These are phyloP conservation scores for Arthroderma uncinatum DNA, from an alignment of 2,329 filamentous ascomycete species.

Conservation along the genomic window DNA sequence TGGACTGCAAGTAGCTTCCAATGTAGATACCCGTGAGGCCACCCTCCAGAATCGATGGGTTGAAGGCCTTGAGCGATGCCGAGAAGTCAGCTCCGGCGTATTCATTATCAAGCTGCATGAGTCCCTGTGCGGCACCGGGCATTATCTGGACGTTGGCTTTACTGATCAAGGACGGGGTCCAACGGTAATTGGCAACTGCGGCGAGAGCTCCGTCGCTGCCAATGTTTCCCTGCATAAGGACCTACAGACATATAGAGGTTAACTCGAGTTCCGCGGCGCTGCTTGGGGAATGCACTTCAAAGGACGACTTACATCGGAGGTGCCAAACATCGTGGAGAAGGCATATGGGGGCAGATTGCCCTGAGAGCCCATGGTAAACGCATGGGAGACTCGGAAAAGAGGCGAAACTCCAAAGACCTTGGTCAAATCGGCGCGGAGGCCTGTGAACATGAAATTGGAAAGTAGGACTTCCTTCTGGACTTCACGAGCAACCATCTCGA, in stretches of 20 bases:
- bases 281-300: background rate
- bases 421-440: slow-evolving; percentile 88
- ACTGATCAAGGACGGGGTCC: slow-evolving; percentile 66
- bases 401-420: slow-evolving; percentile 91
- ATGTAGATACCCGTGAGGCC: slow-evolving; percentile 91
- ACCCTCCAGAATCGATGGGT: slow-evolving; percentile 87
- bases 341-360: slow-evolving; percentile 79
- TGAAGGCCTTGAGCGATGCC: slow-evolving; percentile 82
- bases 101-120: slow-evolving; percentile 90
- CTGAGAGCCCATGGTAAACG: slow-evolving; percentile 85
- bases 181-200: slow-evolving; percentile 87
- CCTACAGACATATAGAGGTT: slow-evolving; percentile 40
- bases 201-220: slow-evolving; percentile 84
- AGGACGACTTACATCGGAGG: slow-evolving; percentile 61
- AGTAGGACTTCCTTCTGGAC: slow-evolving; percentile 93
- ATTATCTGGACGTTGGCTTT: slow-evolving; percentile 83
- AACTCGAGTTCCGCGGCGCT: background rate
- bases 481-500: slow-evolving; percentile 81
- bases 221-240: slow-evolving; percentile 90
- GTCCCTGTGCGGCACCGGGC: slow-evolving; percentile 64
- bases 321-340: slow-evolving; percentile 88
- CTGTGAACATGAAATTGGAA: slow-evolving; percentile 93
- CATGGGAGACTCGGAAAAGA: slow-evolving; percentile 94
- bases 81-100: slow-evolving; percentile 91
- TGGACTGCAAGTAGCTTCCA: slow-evolving; percentile 84